phyloP scores from a whole-genome alignment of 2,329 filamentous ascomycete genomes.

The Fusarium chlamydosporum region DNA sequence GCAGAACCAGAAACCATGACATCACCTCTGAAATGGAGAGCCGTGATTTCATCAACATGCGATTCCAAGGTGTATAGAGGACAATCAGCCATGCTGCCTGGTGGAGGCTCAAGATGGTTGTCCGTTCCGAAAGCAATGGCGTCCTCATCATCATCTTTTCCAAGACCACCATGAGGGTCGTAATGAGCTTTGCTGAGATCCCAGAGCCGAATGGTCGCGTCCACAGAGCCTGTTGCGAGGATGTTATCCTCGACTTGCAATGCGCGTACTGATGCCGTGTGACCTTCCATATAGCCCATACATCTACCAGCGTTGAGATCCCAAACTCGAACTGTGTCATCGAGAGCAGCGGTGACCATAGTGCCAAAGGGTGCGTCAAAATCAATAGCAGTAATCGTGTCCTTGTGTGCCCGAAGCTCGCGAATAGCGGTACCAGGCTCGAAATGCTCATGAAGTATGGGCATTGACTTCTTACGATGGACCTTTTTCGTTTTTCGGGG shows the following conservation, averaged over 20 bases:
- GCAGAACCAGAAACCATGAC: slow-evolving; percentile 95
- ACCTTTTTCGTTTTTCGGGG: slow-evolving; percentile 66
- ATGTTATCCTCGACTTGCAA: slow-evolving; percentile 97
- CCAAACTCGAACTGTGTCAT: slow-evolving; percentile 96
- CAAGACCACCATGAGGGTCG: slow-evolving; percentile 75
- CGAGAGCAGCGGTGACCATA: slow-evolving; percentile 90
- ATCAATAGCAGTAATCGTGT: slow-evolving; percentile 89
- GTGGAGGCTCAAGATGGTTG: slow-evolving; percentile 77
- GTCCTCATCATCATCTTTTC: slow-evolving; percentile 74
- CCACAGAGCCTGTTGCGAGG: slow-evolving; percentile 92
- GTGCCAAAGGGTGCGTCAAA: slow-evolving; percentile 98
- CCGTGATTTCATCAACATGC: slow-evolving; percentile 94
- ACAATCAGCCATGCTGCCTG: slow-evolving; percentile 89
- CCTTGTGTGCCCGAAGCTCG: slow-evolving; percentile 89
- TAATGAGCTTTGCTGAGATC: slow-evolving; percentile 92
- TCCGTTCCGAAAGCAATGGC: slow-evolving; percentile 81
- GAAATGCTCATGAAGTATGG: slow-evolving; percentile 95
- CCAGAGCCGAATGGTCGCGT: slow-evolving; percentile 95
- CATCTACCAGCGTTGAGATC: slow-evolving; percentile 94
- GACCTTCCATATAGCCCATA: slow-evolving; percentile 91
- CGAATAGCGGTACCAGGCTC: slow-evolving; percentile 89
- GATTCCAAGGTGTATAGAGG: slow-evolving; percentile 89
- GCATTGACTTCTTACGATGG: slow-evolving; percentile 85
- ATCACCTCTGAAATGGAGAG: slow-evolving; percentile 89
- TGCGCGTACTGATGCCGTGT: slow-evolving; percentile 92